phyloP scores from a whole-genome alignment of 2,329 filamentous ascomycete species.

The Dactylellina haptotyla region DNA sequence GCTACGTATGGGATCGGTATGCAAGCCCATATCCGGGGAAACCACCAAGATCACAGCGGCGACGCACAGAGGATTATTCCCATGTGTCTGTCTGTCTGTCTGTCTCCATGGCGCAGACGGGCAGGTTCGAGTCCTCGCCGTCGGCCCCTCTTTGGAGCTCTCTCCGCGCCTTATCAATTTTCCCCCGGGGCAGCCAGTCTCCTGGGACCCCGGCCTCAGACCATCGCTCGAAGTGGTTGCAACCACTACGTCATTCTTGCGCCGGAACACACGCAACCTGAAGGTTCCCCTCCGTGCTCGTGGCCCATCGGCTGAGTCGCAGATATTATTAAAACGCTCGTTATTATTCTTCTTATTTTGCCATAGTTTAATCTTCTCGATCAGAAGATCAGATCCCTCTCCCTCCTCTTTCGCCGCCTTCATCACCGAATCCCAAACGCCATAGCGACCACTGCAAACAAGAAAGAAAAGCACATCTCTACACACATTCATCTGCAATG shows the following conservation, averaged over 20 bases:
- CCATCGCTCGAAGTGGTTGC: conserved; percentile 7
- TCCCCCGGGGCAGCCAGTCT: neutral
- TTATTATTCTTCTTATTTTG: too few species aligned
- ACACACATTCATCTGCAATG: conserved; percentile 10
- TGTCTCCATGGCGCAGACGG: too few species aligned
- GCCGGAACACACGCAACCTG: neutral
- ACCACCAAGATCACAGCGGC: too few species aligned
- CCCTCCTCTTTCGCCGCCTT: neutral
- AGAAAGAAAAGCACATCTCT: neutral
- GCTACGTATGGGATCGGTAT: too few species aligned
- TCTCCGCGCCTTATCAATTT: neutral
- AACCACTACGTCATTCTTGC: conserved; percentile 34
- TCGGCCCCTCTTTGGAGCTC: neutral
- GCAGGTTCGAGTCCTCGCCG: too few species aligned
- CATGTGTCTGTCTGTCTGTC: too few species aligned
- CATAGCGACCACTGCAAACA: too few species aligned
- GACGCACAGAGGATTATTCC: too few species aligned
- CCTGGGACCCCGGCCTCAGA: neutral
- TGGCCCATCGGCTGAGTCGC: neutral
- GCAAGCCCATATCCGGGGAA: too few species aligned
- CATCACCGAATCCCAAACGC: neutral
- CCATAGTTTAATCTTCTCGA: conserved; percentile 12
- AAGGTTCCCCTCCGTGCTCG: neutral
- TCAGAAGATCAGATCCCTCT: conserved; percentile 14
- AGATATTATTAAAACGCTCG: neutral